Evolutionary conservation across 257 asterid species (phyloP), one percentile per base, ranked within the genome.

Genomic region (Marsdenia floribunda): DNA sequence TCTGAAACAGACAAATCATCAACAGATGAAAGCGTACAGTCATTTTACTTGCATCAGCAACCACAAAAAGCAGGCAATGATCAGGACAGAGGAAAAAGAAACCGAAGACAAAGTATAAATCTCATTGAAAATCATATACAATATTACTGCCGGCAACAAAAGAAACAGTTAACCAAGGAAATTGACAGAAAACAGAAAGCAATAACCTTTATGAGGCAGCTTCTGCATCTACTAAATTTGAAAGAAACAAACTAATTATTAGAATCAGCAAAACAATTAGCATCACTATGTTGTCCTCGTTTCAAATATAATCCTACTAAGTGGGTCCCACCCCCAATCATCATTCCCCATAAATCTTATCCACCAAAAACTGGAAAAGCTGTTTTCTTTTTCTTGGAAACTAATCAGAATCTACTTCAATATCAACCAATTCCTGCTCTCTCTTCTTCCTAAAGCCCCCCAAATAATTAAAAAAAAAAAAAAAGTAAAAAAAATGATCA

Each of bases 251-350:
- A 60, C 44, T 44, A 60, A 55, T 35, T 65, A 72, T 52, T 64
- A 77, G 35, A 52, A 44, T 2, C 49, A 59, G 21, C 78, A 57
- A 68, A 22, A 14, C n/a, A 37, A 57, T 57, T 53, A 57, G 16
- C 71, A 66, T 42, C 46, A 14, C 19, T 21, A 3, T 67, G 68
- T 69, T 60, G 18, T 13, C 44, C 22, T 0, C 63, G 42, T 37
- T 18, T 66, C 70, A 11, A 37, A 74, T 19, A 53, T 66, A 37
- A 67, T 68, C 15, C 13, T 12, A 70, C 63, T 68, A 83, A 73
- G 78, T 77, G 81, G 83, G 79, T 1, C 85, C 86, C 77, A 65
- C 79, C 52, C 77, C 52, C 67, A 52, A 76, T 73, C 79, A 77
- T 74, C 79, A 71, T 80, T 64, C 50, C 72, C 65, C 58, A 68